phyloP scores from a whole-genome alignment of 1,139 yeast species.

The Arxiozyma bovina region DNA sequence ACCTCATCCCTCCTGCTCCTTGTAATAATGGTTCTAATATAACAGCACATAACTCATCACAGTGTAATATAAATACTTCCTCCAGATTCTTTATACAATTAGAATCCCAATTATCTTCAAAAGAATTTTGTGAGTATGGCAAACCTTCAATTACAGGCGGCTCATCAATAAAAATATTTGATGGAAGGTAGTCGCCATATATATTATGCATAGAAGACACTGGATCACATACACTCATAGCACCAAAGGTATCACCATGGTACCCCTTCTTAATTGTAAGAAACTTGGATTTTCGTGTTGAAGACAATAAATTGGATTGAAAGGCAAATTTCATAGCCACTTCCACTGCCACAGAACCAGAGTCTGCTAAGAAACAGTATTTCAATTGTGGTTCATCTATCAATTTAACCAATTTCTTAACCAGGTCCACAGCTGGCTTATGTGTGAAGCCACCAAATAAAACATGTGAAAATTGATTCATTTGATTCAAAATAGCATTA shows the following conservation, averaged over 20 bases:
- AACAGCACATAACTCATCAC: constrained; percentile 30
- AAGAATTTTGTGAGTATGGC: constrained; percentile 9
- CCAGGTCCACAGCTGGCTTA: constrained; percentile 26
- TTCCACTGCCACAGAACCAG: constrained; percentile 52
- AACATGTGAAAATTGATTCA: constrained; percentile 27
- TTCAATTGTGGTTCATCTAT: constrained; percentile 22
- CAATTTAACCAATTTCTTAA: constrained; percentile 19
- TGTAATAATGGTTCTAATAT: constrained; percentile 33
- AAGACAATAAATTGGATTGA: constrained; percentile 24
- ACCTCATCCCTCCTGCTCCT: constrained; percentile 35
- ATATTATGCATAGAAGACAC: constrained; percentile 30
- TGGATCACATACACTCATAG: constrained; percentile 30
- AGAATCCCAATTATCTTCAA: constrained; percentile 10
- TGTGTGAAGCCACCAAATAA: constrained; percentile 34
- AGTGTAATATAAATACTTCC: constrained; percentile 20
- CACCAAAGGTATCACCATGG: constrained; percentile 30
- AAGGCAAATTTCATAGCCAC: constrained; percentile 44
- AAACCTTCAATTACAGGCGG: constrained; percentile 20
- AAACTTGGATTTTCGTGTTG: constrained; percentile 14
- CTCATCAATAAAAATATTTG: constrained; percentile 27
- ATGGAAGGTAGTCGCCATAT: constrained; percentile 26
- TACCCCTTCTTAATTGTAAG: constrained; percentile 25
- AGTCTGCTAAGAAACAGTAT: constrained; percentile 31
- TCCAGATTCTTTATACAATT: constrained; percentile 25
- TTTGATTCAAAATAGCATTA: constrained; percentile 24